Evolutionary conservation across 2,329 filamentous ascomycete species (phyloP).

Genomic region (Thelonectria olida): DNA sequence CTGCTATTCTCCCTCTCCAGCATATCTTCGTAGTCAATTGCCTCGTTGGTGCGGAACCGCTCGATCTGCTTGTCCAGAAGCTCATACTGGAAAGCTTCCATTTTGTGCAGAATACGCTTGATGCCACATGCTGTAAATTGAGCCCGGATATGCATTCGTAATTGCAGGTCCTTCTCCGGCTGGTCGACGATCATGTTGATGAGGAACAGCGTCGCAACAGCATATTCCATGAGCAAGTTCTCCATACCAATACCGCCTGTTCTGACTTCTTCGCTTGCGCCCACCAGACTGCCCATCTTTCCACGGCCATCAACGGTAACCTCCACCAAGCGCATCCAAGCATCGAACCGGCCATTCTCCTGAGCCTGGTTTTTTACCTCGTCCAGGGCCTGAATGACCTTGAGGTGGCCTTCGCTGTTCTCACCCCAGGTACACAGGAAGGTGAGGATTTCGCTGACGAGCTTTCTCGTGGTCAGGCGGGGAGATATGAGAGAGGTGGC

Average conservation of each 20-base stretch:
- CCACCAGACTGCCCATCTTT: slow-evolving; percentile 98
- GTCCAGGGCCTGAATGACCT: slow-evolving; percentile 93
- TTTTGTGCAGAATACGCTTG: slow-evolving; percentile 92
- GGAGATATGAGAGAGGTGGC: slow-evolving; percentile 88
- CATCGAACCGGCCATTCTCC: slow-evolving; percentile 95
- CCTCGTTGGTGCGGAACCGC: slow-evolving; percentile 90
- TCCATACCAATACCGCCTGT: slow-evolving; percentile 98
- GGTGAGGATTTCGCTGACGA: slow-evolving; percentile 95
- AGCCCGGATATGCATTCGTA: slow-evolving; percentile 92
- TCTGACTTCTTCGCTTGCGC: slow-evolving; percentile 94
- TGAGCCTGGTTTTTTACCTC: slow-evolving; percentile 86
- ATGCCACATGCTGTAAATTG: slow-evolving; percentile 97
- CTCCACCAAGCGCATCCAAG: slow-evolving; percentile 98
- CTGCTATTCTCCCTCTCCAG: slow-evolving; percentile 91
- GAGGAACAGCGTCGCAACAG: slow-evolving; percentile 90
- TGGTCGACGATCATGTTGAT: slow-evolving; percentile 98
- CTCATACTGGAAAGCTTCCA: slow-evolving; percentile 98
- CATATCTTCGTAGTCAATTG: slow-evolving; percentile 98
- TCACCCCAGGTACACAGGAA: slow-evolving; percentile 96
- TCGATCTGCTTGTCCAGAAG: slow-evolving; percentile 98
- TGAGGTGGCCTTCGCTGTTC: slow-evolving; percentile 83
- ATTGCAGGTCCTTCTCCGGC: slow-evolving; percentile 85
- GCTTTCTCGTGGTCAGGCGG: slow-evolving; percentile 88
- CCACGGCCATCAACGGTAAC: slow-evolving; percentile 96
- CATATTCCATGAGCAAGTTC: slow-evolving; percentile 99